Percentiles rank a stretch among this genome's conserved stretches.
Conservation (phyloP, 2,329 filamentous ascomycete species). For the Beauveria asiatica region DNA sequence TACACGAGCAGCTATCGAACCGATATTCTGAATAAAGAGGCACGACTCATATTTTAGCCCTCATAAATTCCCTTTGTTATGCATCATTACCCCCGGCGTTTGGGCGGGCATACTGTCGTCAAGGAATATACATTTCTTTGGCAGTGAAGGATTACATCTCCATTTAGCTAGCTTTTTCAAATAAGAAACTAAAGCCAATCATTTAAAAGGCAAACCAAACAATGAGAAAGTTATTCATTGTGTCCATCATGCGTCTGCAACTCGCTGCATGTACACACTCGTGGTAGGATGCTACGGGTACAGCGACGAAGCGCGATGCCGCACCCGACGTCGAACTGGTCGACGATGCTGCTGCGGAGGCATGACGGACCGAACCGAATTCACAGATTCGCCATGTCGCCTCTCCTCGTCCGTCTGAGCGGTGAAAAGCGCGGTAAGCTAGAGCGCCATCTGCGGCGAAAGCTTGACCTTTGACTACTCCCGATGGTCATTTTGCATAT, state of each 20-base stretch:
- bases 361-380: neutral
- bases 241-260: too few relatives aligned
- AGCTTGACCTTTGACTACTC: conserved; percentile 53
- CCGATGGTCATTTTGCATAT: conserved; percentile 55
- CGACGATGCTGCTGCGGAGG: neutral
- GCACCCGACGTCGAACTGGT: neutral
- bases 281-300: neutral
- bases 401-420: conserved; percentile 30
- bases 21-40: neutral
- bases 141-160: neutral
- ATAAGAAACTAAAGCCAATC: neutral
- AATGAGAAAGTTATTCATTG: too few relatives aligned
- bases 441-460: conserved; percentile 48
- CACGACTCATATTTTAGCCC: neutral
- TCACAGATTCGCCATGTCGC: conserved; percentile 19
- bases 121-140: neutral
- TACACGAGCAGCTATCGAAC: neutral
- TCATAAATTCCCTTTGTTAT: neutral
- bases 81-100: conserved; percentile 2
- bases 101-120: neutral
- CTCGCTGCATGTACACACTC: too few relatives aligned
- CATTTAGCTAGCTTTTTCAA: neutral
- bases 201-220: neutral
- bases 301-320: neutral
- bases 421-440: conserved; percentile 36